Conservation (phyloP, 2,329 filamentous ascomycete genomes). For the Aspergillus spinulosporus region DNA sequence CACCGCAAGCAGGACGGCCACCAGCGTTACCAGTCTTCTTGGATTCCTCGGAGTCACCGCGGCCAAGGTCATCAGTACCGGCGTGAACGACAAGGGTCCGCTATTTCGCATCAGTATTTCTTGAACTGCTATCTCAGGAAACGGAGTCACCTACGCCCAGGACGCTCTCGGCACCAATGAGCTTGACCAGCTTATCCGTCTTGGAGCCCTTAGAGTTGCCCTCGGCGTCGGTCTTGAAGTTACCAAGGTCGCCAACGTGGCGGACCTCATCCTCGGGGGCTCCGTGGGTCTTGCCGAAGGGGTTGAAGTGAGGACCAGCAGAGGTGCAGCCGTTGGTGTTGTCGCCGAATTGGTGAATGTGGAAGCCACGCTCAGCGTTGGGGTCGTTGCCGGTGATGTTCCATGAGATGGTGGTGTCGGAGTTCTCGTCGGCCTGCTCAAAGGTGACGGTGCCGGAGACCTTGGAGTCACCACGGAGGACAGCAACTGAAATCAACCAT, state of each 20-base stretch:
- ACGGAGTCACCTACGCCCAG: conserved; percentile 67
- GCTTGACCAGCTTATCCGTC: conserved; percentile 81
- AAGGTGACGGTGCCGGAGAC: conserved; percentile 91
- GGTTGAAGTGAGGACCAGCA: conserved; percentile 99
- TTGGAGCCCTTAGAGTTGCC: conserved; percentile 83
- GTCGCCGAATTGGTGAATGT: conserved; percentile 98
- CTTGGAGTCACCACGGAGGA: conserved; percentile 97
- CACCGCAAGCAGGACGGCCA: conserved; percentile 89
- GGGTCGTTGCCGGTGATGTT: conserved; percentile 89
- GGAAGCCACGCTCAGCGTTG: conserved; percentile 96
- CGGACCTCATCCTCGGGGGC: conserved; percentile 77
- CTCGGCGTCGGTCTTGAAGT: conserved; percentile 92
- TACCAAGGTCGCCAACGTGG: conserved; percentile 96
- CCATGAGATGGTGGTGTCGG: conserved; percentile 84
- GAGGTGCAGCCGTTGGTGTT: conserved; percentile 99
- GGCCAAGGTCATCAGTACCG: conserved; percentile 95
- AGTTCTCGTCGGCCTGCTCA: conserved; percentile 81
- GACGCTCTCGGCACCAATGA: conserved; percentile 93
- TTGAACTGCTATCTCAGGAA: conserved; percentile 14
- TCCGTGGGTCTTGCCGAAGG: conserved; percentile 87
- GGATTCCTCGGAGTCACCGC: conserved; percentile 87
- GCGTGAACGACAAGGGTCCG: conserved; percentile 93
- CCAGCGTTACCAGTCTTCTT: conserved; percentile 99
- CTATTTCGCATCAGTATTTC: conserved; percentile 47
- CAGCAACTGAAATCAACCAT: conserved; percentile 66